Evolutionary conservation across 1,139 yeast species (phyloP), one percentile per base, ranked within the genome.

Genomic region (Yamadazyma atlantica): DNA sequence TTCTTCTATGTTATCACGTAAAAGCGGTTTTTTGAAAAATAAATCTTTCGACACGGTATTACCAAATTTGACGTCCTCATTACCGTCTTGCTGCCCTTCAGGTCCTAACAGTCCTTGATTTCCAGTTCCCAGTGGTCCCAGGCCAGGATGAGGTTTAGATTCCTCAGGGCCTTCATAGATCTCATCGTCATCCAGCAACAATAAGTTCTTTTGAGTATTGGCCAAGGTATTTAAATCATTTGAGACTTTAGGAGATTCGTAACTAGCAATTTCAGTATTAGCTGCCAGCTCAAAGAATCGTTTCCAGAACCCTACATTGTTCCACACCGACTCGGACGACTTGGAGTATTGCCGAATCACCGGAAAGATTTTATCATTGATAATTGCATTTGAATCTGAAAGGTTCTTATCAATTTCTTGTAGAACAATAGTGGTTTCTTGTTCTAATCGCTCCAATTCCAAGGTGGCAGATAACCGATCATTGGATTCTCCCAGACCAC

Each of bases 381-480:
- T 76, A 9, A 82, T 71, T 27, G 80, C 70, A 53, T 83, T 85
- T 12, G 88, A 78, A 32, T 72, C 66, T 3, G 83, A 74, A 39
- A 85, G 71, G 51, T 84, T 81, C 41, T 80, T 74, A 60, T 89
- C 96, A 22, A 89, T 85, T 42, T 82, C 84, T 57, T 87, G 96
- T 36, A 89, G 62, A 2, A 82, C 79, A 37, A 85, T 63, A 0
- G 96, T 87, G 31, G 88, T 85, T 51, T 82, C 85, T 56, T 86
- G 95, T 51, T 89, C 96, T 29, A 88, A 62, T 48, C 78, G 69
- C 51, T 87, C 95, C 38, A 85, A 64, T 50, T 83, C 87, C 32
- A 67, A 71, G 18, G 71, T 66, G 34, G 68, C 73, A 29, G 60
- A 56, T 34, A 55, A 53, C n/a, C 49, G 41, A 29, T 56, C 58